phyloP scores from a whole-genome alignment of 2,329 filamentous ascomycete species.

The Paecilomyces niveus region DNA sequence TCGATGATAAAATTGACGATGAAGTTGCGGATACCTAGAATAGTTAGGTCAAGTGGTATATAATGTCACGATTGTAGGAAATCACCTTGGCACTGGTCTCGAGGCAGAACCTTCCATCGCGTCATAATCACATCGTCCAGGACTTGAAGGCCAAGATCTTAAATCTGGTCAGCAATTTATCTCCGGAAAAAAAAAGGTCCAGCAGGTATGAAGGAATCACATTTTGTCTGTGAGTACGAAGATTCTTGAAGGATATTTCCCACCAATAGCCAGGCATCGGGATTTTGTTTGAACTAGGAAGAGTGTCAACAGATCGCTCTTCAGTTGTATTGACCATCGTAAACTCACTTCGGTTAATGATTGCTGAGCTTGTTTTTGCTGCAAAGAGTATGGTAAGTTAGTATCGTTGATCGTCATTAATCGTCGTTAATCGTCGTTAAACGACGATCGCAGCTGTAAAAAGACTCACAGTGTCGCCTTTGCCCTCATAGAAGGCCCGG shows the following conservation, averaged over 20 bases:
- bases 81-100: conserved; percentile 87
- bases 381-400: conserved; percentile 35
- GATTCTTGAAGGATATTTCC: conserved; percentile 94
- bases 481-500: conserved; percentile 94
- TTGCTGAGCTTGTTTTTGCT: conserved; percentile 96
- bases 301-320: conserved; percentile 6
- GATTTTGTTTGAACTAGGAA: conserved; percentile 91
- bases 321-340: background rate
- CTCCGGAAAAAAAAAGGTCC: conserved; percentile 1
- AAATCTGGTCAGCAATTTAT: conserved; percentile 24
- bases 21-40: conserved; percentile 90
- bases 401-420: background rate
- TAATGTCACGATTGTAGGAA: conserved; percentile 3
- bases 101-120: conserved; percentile 94
- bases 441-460: background rate
- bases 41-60: conserved; percentile 12
- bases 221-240: conserved; percentile 93
- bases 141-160: conserved; percentile 89
- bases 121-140: conserved; percentile 98
- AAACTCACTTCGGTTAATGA: conserved; percentile 77
- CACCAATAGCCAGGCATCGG: conserved; percentile 94
- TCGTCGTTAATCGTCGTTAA: too few relatives aligned
- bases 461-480: conserved; percentile 74
- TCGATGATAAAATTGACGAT: conserved; percentile 98
- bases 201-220: conserved; percentile 45